phyloP scores from a whole-genome alignment of 2,329 filamentous ascomycete species.

The Alternaria postmessia region DNA sequence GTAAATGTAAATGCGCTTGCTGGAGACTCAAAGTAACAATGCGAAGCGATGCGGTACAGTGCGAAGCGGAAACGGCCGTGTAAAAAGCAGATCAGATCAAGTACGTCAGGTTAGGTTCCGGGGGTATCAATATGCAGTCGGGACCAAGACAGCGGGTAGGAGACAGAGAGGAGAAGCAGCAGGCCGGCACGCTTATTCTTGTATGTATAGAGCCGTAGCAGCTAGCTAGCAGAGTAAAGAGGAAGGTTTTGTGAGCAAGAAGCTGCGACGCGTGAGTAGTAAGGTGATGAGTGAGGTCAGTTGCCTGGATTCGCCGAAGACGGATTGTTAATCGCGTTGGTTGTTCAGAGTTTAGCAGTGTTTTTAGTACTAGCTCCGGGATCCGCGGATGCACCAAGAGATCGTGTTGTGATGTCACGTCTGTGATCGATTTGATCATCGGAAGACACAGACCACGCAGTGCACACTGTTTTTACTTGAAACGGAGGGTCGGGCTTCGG shows the following conservation, averaged over 20 bases:
- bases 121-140: conserved; percentile 1
- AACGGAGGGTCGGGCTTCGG: background rate
- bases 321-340: background rate
- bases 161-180: background rate
- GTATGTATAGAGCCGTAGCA: background rate
- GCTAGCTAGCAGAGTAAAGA: background rate
- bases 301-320: conserved; percentile 6
- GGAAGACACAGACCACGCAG: background rate
- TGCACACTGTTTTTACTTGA: background rate
- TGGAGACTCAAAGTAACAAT: background rate
- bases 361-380: conserved; percentile 12
- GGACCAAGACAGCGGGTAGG: background rate
- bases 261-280: background rate
- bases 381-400: conserved; percentile 11
- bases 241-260: background rate
- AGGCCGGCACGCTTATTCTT: background rate
- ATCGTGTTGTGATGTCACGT: conserved; percentile 11
- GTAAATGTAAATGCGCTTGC: background rate
- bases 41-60: background rate
- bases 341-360: background rate
- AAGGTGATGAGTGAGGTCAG: background rate
- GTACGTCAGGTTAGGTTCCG: background rate
- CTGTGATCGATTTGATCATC: background rate
- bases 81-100: conserved; percentile 6
- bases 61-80: background rate